These are phyloP conservation scores for Rhodotorula toruloides DNA, from an alignment of 768 basidiomycete species.

Conservation along the genomic window DNA sequence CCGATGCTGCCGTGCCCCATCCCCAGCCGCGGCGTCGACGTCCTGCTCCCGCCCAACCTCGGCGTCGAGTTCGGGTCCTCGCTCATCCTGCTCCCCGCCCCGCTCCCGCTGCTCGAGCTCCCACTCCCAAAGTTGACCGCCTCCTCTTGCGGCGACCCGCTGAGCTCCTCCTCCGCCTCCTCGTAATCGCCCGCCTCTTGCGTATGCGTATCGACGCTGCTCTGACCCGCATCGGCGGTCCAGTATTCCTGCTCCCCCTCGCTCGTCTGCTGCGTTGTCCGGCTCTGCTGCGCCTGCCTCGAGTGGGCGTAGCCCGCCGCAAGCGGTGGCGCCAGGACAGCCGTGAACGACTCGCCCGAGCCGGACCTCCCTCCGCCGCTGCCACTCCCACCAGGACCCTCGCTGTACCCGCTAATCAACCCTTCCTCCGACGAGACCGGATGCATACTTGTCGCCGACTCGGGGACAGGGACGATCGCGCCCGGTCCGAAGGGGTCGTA, in stretches of 20 bases:
- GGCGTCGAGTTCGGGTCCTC: not conserved
- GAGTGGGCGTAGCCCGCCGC: conserved; percentile 14
- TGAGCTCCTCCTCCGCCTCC: conserved; percentile 16
- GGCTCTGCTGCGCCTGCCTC: conserved; percentile 8
- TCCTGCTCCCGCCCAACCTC: not conserved
- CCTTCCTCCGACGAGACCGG: conserved; percentile 5
- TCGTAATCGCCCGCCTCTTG: not conserved
- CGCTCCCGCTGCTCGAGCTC: conserved; percentile 15
- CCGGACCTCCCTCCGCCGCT: no score
- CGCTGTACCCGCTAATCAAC: conserved; percentile 14
- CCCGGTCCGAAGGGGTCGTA: conserved; percentile 20
- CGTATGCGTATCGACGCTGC: conserved; percentile 7
- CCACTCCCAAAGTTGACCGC: conserved; percentile 32
- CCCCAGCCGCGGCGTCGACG: conserved; percentile 29
- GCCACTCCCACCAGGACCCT: no score
- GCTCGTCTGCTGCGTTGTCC: conserved; percentile 1
- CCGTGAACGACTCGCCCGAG: conserved; percentile 7
- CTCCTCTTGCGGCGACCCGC: conserved; percentile 3
- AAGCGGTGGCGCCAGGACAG: conserved; percentile 15
- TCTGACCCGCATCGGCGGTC: conserved; percentile 26
- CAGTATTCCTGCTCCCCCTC: conserved; percentile 24
- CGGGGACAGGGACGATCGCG: conserved; percentile 26
- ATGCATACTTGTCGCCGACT: conserved; percentile 7
- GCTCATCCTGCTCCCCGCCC: not conserved
- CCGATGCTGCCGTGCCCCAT: conserved; percentile 27